Percentiles rank a stretch among this genome's conserved stretches.
phyloP scores from a whole-genome alignment of 371 early-diverging fungal genomes.

The Nematocida parisii region DNA sequence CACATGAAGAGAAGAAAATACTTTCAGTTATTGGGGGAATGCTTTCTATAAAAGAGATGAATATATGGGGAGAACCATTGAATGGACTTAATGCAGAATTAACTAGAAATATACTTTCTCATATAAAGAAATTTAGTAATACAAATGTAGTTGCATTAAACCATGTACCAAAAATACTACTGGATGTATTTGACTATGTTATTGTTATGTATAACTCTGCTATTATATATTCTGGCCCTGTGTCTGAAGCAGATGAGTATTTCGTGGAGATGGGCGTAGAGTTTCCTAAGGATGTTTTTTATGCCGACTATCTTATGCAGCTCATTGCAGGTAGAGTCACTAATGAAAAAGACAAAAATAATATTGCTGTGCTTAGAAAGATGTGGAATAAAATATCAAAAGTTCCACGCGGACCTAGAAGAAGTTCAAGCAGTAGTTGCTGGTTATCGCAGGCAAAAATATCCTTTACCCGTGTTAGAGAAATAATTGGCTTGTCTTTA shows the following conservation, averaged over 20 bases:
- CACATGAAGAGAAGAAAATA: constrained; percentile 24
- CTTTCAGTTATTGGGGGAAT: neutral
- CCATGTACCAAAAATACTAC: neutral
- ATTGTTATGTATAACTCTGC: constrained; percentile 32
- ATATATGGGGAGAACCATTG: constrained; percentile 47
- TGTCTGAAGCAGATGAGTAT: neutral
- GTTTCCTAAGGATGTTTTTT: constrained; percentile 25
- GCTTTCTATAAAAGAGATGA: constrained; percentile 6
- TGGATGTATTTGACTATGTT: constrained; percentile 22
- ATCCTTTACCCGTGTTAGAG: neutral
- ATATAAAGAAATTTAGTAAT: neutral
- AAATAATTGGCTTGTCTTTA: neutral
- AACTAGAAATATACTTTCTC: neutral
- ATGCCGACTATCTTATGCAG: constrained; percentile 16
- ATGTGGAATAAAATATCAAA: neutral
- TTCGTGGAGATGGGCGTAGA: neutral
- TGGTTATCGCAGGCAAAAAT: neutral
- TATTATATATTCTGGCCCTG: constrained; percentile 27
- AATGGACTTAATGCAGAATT: constrained; percentile 12
- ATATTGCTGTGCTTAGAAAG: neutral
- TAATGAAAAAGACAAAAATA: neutral
- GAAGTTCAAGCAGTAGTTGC: no score
- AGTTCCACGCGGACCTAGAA: no score
- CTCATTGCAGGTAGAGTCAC: neutral
- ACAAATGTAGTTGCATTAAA: constrained; percentile 23